Evolutionary conservation across 371 early-diverging fungal species (phyloP), one percentile per base, ranked within the genome.

Genomic region (Coemansia sp.): DNA sequence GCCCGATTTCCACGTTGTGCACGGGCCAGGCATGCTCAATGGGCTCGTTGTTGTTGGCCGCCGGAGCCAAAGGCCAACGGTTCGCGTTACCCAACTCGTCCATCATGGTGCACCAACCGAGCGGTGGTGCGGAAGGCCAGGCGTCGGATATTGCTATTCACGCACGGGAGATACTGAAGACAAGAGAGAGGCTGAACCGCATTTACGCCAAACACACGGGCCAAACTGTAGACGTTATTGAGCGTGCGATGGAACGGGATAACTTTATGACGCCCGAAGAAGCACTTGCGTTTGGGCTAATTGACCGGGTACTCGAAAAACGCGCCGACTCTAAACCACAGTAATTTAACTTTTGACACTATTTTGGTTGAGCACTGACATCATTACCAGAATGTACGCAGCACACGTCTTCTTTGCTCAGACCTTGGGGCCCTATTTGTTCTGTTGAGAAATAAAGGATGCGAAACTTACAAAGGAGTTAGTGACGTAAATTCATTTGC

Each of bases 101-200:
- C 3, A 91, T 97, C 33, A 98, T 97, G 98, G 89, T 98, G 66
- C 99, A 98, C 72, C 99, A 97, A 78, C 97, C 97, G 5, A 91
- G 90, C 55, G 99, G 99, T 18, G 97, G 99, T 16, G 95, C 96
- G n/a, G 82, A 80, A 28, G 97, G 99, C 8, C 99, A 96, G 81
- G 99, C 99, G 3, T 89, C 92, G 50, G 99, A 98, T 75, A 96
- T 98, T 73, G 97, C 93, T 9, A 98, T 97, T 64, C 97, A 97
- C 69, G 98, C 98, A 4, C 83, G 93, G 18, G 98, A 98, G 83
- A 98, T 98, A 58, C 82, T 98, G 48, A 87, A 92, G 37, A 89
- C 93, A 0, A 85, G 96, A n/a, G 90, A 91, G 72, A 82, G 91
- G 11, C 80, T 97, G 39, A 98, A 98, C 75, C 68, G 84, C 40